These are phyloP conservation scores for Tylopilus plumbeoviolaceoides DNA, from an alignment of 768 basidiomycete species.

Conservation along the genomic window DNA sequence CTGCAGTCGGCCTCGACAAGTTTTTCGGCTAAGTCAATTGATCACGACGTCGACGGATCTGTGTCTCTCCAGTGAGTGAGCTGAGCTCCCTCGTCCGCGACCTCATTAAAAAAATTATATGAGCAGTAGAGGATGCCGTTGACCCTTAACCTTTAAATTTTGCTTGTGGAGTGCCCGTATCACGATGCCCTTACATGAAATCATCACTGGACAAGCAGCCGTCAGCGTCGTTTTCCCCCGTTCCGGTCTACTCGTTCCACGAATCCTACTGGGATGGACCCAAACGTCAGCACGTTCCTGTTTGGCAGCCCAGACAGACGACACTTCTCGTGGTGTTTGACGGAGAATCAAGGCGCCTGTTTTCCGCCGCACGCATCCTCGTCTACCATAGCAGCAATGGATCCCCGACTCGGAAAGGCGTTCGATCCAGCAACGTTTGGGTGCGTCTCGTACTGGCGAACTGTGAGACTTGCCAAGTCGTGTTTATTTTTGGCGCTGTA, in stretches of 20 bases:
- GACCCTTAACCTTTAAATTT: background rate
- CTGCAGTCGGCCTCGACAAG: background rate
- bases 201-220: slow-evolving; percentile 15
- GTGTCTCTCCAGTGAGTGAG: background rate
- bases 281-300: slow-evolving; percentile 16
- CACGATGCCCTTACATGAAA: slow-evolving; percentile 16
- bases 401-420: slow-evolving; percentile 6
- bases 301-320: slow-evolving; percentile 24
- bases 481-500: background rate
- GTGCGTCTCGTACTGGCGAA: slow-evolving; percentile 9
- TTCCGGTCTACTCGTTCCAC: slow-evolving; percentile 13
- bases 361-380: slow-evolving; percentile 20
- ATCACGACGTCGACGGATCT: background rate
- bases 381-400: slow-evolving; percentile 11
- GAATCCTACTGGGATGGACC: slow-evolving; percentile 25
- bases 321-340: slow-evolving; percentile 22
- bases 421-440: slow-evolving; percentile 14
- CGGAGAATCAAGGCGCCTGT: slow-evolving; percentile 16
- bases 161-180: background rate
- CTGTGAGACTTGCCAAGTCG: background rate
- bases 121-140: background rate
- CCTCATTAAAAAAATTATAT: background rate
- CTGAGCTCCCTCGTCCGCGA: background rate
- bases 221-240: slow-evolving; percentile 3
- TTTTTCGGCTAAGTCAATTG: background rate